These are phyloP conservation scores for Ganoderma lucidum DNA, from an alignment of 1,284 basidiomycete species.

Conservation along the genomic window DNA sequence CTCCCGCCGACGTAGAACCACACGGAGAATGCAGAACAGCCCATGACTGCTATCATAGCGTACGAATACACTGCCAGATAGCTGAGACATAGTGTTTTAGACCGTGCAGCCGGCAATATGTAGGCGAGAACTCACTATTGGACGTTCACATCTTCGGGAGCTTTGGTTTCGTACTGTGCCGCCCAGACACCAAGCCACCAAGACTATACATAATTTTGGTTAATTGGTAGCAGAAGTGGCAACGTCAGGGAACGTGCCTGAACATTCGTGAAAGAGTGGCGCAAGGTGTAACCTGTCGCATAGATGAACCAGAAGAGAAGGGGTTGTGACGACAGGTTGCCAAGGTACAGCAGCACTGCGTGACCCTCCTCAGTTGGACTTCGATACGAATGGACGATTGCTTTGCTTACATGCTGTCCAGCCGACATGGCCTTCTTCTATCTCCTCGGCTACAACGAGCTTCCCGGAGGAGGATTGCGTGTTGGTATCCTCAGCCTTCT, in stretches of 20 bases:
- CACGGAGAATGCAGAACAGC: slow-evolving; percentile 39
- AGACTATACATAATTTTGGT: slow-evolving; percentile 32
- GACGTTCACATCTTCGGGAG: slow-evolving; percentile 35
- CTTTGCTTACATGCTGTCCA: slow-evolving; percentile 51
- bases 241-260: slow-evolving; percentile 9
- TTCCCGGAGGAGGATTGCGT: slow-evolving; percentile 49
- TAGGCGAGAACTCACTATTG: slow-evolving; percentile 27
- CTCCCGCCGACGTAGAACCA: slow-evolving; percentile 50
- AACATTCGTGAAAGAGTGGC: slow-evolving; percentile 13
- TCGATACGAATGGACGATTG: slow-evolving; percentile 37
- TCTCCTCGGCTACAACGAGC: slow-evolving; percentile 67
- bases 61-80: slow-evolving; percentile 54
- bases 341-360: slow-evolving; percentile 42
- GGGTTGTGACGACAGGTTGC: slow-evolving; percentile 40
- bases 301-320: slow-evolving; percentile 46
- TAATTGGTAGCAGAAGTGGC: slow-evolving; percentile 4
- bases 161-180: slow-evolving; percentile 41
- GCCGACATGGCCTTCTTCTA: slow-evolving; percentile 62
- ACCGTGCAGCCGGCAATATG: neutral
- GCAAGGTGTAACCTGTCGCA: slow-evolving; percentile 13
- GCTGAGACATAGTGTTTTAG: slow-evolving; percentile 31
- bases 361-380: slow-evolving; percentile 43
- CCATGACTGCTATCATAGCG: slow-evolving; percentile 42
- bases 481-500: slow-evolving; percentile 39
- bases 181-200: slow-evolving; percentile 45